Percentiles rank a stretch among this genome's conserved stretches.
Conservation (phyloP, 352 stramenopile species). For the Phytophthora niederhauseri region DNA sequence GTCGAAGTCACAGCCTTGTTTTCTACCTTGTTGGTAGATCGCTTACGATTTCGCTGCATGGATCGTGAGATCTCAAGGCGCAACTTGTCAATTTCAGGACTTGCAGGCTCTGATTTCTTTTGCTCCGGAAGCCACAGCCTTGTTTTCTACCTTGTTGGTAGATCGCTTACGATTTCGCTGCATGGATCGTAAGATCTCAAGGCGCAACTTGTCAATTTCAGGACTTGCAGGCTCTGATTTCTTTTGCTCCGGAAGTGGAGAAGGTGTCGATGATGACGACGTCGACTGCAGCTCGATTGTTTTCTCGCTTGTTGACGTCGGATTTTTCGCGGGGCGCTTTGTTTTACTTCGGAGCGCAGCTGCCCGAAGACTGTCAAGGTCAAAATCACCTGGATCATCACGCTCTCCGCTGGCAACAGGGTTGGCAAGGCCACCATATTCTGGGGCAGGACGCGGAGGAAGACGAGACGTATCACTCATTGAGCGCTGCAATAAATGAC, state of each 20-base stretch:
- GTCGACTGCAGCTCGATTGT: background rate
- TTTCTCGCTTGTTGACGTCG: slow-evolving; percentile 4
- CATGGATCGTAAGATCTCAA: slow-evolving; percentile 58
- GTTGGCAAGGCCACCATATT: background rate
- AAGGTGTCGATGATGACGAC: slow-evolving; percentile 11
- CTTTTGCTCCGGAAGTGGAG: slow-evolving; percentile 8
- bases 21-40: slow-evolving; percentile 10
- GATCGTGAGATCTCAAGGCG: slow-evolving; percentile 54
- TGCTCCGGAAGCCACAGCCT: background rate
- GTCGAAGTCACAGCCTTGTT: slow-evolving; percentile 5
- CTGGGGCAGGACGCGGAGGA: slow-evolving; percentile 3
- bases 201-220: slow-evolving; percentile 48
- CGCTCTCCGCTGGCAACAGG: slow-evolving; percentile 9
- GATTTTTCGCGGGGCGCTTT: slow-evolving; percentile 37
- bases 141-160: slow-evolving; percentile 7
- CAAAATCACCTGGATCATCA: slow-evolving; percentile 35
- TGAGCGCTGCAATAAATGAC: slow-evolving; percentile 18
- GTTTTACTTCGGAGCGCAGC: slow-evolving; percentile 71
- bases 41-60: slow-evolving; percentile 47
- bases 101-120: slow-evolving; percentile 19
- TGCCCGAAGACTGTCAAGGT: slow-evolving; percentile 73
- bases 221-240: slow-evolving; percentile 21
- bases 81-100: slow-evolving; percentile 44
- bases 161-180: slow-evolving; percentile 38
- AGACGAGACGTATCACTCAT: slow-evolving; percentile 10